Base-by-base conservation (phyloP, 148 eudicot genomes). In the Oxyria digyna region DNA sequence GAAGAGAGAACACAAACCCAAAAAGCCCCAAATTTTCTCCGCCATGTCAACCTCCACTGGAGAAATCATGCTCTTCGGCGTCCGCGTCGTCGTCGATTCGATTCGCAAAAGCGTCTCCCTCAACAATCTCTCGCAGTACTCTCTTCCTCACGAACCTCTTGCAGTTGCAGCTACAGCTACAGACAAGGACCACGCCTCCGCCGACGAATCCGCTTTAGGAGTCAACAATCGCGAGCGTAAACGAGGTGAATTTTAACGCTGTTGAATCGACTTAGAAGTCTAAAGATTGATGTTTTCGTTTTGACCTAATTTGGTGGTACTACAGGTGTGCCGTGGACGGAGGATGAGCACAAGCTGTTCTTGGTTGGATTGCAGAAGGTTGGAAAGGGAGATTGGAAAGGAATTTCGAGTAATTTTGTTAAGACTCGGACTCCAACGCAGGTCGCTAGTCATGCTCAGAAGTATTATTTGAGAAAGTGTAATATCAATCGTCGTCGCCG, bases 341-440 rank as follows among this genome's bases (percentile, higher is more conserved):
- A 83, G 74, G 84, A 83, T n/a, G 87, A 83, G 67, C 87, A 83
- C 82, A 83, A 74, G 73, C 59, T 83, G 64, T 83, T 83, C 79
- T 73, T 83, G 18, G 50, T 83, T 45, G 87, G 87, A 67, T 70
- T 83, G 50, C 78, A 81, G 50, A 83, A 76, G 54, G 82, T 81
- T 11, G 87, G 87, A 13, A 83, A 76, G 59, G 87, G 87, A 67
- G 87, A 83, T 9, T 83, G 87, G 84, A 78, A 82, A 74, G 87
- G 87, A 26, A 83, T 83, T 42, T 81, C 87, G 0, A 78, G 78
- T 62, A 83, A 81, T 24, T 83, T 78, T 14, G 87, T 83, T 38
- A 83, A 83, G 72, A 76, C 79, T 45, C 82, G 87, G 6, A 81
- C 87, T 0, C 87, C 87, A 0, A 83, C 87, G 0, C 87, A 83